Base-by-base conservation (phyloP, 306 rosid genomes). In the Morella rubra region DNA sequence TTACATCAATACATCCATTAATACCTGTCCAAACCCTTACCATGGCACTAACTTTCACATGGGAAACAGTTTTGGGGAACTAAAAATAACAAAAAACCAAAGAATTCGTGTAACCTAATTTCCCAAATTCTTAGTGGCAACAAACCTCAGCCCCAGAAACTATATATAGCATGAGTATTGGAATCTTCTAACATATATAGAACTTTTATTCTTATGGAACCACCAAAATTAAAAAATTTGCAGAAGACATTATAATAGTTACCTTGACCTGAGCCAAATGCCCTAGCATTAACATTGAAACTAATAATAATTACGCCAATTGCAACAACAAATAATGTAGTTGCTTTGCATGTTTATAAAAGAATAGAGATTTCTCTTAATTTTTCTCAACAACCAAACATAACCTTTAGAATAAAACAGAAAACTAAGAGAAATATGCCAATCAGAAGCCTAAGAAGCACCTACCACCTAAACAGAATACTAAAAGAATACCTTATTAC, bases 171-270 rank as follows among this genome's bases (percentile, higher is more conserved):
- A 13, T 3, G 20, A 56, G 20, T 7, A 20, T 19, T 6, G 19
- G 0, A 55, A 55, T 9, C 55, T 14, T 51, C 55, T 18, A 6
- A 51, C n/a, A 3, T 51, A 51, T 18, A 3, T 51, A 5, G 18
- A 51, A 18, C 55, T 51, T 51, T 51, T 18, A 64, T 41, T 19
- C 46, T 37, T 41, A 40, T 37, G 12, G 47, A 64, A 18, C 53
- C 50, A 54, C 8, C 70, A 74, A 60, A 42, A n/a, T 6, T 10
- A 41, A 78, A 67, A 50, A 8, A 19, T 80, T 73, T 90, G n/a
- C 90, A 64, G 74, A 55, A 71, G 84, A 82, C 49, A 76, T 81
- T 62, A n/a, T n/a, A n/a, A n/a, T n/a, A n/a, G n/a, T n/a, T n/a
- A n/a, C n/a, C n/a, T n/a, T n/a, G n/a, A n/a, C n/a, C n/a, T n/a